These are phyloP conservation scores for Avena eriantha DNA, from an alignment of 176 grass and related monocot genomes.

Conservation along the genomic window DNA sequence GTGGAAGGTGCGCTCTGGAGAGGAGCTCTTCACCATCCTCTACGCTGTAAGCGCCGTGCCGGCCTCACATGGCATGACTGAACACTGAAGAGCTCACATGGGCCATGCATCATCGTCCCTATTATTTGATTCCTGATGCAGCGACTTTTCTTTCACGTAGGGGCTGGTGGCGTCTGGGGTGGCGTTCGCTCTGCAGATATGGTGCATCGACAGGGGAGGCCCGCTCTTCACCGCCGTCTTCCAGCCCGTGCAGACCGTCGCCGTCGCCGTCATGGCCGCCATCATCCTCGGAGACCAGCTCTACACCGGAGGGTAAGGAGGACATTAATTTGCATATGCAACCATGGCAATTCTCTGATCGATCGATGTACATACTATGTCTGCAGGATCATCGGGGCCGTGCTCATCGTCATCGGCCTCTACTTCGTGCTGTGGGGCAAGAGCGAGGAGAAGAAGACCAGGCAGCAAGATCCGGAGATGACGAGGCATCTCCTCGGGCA, in stretches of 20 bases:
- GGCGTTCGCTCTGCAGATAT: constrained; percentile 87
- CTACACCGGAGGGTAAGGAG: constrained; percentile 80
- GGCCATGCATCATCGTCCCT: not conserved
- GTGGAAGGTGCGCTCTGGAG: constrained; percentile 84
- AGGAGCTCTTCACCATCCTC: constrained; percentile 83
- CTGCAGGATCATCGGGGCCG: constrained; percentile 73
- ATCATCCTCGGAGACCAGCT: constrained; percentile 79
- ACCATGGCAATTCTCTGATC: constrained; percentile 14
- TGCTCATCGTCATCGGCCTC: constrained; percentile 77
- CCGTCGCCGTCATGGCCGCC: constrained; percentile 90
- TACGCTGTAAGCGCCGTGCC: constrained; percentile 63
- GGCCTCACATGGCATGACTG: no score
- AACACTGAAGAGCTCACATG: no score
- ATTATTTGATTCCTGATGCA: no score
- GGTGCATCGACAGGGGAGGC: constrained; percentile 96
- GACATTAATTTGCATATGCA: not conserved
- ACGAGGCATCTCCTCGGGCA: constrained; percentile 58
- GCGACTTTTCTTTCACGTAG: constrained; percentile 7
- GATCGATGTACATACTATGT: not conserved
- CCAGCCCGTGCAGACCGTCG: constrained; percentile 91
- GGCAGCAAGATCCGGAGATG: constrained; percentile 35
- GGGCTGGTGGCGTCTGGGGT: constrained; percentile 82
- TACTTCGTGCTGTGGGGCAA: constrained; percentile 97
- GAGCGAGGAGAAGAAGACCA: constrained; percentile 72
- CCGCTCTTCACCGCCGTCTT: constrained; percentile 91